phyloP scores from a whole-genome alignment of 1,284 basidiomycete genomes.

The Hemileia vastatrix region DNA sequence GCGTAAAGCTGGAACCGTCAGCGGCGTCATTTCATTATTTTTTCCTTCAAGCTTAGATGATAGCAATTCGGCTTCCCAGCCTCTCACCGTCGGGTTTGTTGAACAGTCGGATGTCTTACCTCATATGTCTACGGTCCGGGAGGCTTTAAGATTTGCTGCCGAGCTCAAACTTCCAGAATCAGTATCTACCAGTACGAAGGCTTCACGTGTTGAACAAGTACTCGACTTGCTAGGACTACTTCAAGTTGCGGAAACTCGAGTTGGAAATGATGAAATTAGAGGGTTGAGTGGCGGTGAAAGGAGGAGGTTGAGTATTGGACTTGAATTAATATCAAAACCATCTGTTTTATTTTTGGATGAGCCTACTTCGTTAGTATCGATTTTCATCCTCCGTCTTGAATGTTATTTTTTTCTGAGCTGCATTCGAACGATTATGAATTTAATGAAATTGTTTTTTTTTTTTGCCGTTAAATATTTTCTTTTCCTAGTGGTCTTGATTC shows the following conservation, averaged over 20 bases:
- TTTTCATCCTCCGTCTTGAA: background rate
- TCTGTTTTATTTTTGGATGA: conserved; percentile 58
- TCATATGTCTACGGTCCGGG: conserved; percentile 65
- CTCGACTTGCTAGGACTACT: conserved; percentile 66
- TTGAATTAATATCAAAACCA: conserved; percentile 57
- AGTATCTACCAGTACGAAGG: conserved; percentile 58
- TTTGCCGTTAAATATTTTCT: conserved; percentile 9
- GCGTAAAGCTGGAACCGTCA: conserved; percentile 58
- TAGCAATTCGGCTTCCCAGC: too few species aligned
- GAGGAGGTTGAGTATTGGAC: conserved; percentile 61
- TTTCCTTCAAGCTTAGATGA: conserved; percentile 16
- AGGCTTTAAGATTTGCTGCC: conserved; percentile 73
- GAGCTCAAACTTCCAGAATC: conserved; percentile 70
- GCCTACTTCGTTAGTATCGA: conserved; percentile 47
- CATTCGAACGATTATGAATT: too few species aligned
- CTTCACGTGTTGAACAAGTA: conserved; percentile 57
- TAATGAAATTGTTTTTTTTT: background rate
- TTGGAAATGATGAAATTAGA: conserved; percentile 57
- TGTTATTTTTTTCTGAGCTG: background rate
- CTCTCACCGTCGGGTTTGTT: conserved; percentile 14
- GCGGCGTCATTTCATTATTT: conserved; percentile 58
- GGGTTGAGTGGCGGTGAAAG: conserved; percentile 63
- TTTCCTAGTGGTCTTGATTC: conserved; percentile 61
- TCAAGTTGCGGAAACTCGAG: conserved; percentile 60
- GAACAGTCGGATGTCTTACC: conserved; percentile 64